Base-by-base conservation (phyloP, 116 monocot genomes). In the Zostera marina region DNA sequence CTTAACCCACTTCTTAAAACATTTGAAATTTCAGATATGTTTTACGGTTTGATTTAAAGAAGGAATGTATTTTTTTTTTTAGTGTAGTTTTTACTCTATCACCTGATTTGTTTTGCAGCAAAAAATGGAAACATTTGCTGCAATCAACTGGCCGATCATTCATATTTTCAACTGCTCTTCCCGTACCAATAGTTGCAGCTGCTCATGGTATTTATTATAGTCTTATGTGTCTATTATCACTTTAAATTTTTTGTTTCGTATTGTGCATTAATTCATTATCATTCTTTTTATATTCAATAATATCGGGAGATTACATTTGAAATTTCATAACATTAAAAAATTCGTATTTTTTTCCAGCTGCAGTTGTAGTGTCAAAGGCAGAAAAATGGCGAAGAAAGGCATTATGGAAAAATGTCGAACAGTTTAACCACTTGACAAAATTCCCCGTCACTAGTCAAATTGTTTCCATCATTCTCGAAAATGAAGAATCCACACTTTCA, bases 161-260 rank as follows among this genome's bases (percentile, higher is more conserved):
- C 70, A 88, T 94, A 59, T 94, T 94, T 80, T 94, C 88, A 63
- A 94, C 94, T 66, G 70, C 88, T 42, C 73, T 77, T 52, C 79
- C 88, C 3, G 80, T 94, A 25, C 94, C 94, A 9, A 56, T 94
- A 40, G 88, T 47, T 72, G 94, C 88, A 63, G 85, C 94, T 72
- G 79, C 88, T 38, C 70, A 79, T 70, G 88, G 94, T 94, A 94
- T 1, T 20, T 53, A 56, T n/a, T 17, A 32, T 38, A 22, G 11
- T 56, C 32, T n/a, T 38, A 38, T 6, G 26, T 56, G 9, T 22
- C 23, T 25, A 5, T 5, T 20, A 22, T 53, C 22, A 22, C 21
- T 53, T 25, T 38, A 51, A 51, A 8, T 20, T 16, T 49, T 49
- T 10, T 17, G 20, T 17, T 19, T 51, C 8, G 7, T 19, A 8